Base-by-base conservation (phyloP, 257 asterid genomes). In the Jacaranda copaia region DNA sequence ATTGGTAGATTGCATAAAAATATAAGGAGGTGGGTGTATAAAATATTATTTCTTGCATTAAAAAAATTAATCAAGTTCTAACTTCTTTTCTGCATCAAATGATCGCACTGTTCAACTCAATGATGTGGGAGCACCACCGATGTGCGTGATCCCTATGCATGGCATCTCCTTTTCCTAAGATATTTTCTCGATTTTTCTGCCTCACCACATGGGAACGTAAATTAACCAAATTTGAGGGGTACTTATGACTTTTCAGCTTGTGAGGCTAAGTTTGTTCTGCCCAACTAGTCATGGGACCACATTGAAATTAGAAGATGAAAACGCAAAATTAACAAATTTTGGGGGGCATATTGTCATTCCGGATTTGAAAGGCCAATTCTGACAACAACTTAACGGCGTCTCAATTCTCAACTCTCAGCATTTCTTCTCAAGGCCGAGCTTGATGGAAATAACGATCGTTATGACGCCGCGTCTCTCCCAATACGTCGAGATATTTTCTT, bases 401-500 rank as follows among this genome's bases (percentile, higher is more conserved):
- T 71, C 4, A 43, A 2, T 45, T 42, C 49, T 53, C 8, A 36
- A 40, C 71, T 39, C 32, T 0, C 32, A 25, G 32, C 32, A 19
- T 0, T 48, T 62, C 10, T 10, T 40, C 5, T 5, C 1, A 1
- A 9, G 15, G 32, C 68, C 53, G 40, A 40, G 83, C 1, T 15
- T 4, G 14, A 51, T 12, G 4, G 11, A 16, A 38, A 5, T 35
- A 59, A 74, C 80, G 74, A 38, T 71, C 77, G 76, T 73, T 15
- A 48, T 20, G 60, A 81, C 88, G 81, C 19, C 83, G 85, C 77
- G 19, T 32, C 10, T 32, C 43, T 10, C 40, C 72, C 32, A 43
- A 3, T 14, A 48, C 14, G 61, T 3, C 63, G 16, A 81, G 84
- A 76, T 83, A 83, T 87, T 83, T 84, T 71, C 69, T 5, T 1